Evolutionary conservation across 2,329 filamentous ascomycete genomes (phyloP).

Genomic region (Aureobasidium sp.): DNA sequence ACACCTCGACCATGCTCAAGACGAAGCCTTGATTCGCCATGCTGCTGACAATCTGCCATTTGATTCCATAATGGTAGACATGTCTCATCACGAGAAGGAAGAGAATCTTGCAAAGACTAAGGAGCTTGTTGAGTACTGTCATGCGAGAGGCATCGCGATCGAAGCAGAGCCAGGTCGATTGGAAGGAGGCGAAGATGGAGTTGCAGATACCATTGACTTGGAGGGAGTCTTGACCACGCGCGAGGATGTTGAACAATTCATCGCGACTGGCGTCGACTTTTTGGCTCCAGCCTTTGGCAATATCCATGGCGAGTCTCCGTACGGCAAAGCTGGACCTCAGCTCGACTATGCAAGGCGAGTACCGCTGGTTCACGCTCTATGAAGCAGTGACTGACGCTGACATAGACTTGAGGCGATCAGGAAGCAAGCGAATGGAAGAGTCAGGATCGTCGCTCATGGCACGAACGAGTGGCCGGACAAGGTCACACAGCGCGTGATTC

Average conservation of each 20-base stretch:
- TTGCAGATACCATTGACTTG: constrained; percentile 25
- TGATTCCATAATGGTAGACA: constrained; percentile 1
- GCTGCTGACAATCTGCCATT: background rate
- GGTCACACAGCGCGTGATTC: background rate
- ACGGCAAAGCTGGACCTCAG: background rate
- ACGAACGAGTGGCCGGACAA: background rate
- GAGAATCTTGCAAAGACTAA: background rate
- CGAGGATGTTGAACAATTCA: constrained; percentile 26
- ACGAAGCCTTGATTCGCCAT: background rate
- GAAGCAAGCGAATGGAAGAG: constrained; percentile 11
- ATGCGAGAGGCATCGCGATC: constrained; percentile 9
- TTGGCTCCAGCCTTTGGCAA: constrained; percentile 27
- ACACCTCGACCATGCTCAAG: background rate
- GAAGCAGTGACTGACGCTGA: background rate
- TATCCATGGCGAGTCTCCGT: background rate
- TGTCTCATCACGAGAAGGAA: background rate
- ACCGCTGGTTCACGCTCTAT: background rate
- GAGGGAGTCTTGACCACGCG: constrained; percentile 25
- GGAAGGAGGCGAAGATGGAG: constrained; percentile 30
- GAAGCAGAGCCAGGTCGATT: constrained; percentile 29
- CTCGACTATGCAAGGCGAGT: background rate
- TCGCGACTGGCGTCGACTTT: constrained; percentile 27
- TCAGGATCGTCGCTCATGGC: background rate
- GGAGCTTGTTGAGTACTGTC: background rate
- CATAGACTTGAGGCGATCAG: background rate